Conservation (phyloP, 768 basidiomycete species). For the Lactifluus piperatus region DNA sequence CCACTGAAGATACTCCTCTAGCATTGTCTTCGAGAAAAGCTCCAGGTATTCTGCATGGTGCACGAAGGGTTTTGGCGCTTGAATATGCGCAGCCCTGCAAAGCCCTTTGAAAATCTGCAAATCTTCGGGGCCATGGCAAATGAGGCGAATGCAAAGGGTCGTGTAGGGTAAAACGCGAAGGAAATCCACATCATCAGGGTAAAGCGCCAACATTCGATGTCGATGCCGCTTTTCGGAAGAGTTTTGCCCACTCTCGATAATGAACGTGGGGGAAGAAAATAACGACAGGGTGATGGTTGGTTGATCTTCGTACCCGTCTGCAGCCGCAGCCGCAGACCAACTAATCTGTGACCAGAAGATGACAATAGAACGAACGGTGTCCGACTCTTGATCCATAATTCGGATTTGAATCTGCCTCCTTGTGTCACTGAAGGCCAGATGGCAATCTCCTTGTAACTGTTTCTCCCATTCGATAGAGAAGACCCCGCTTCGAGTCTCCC, state of each 20-base stretch:
- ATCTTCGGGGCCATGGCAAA: constrained; percentile 32
- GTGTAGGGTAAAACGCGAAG: constrained; percentile 40
- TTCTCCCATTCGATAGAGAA: constrained; percentile 55
- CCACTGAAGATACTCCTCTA: constrained; percentile 29
- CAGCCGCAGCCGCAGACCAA: constrained; percentile 32
- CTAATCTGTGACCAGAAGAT: constrained; percentile 39
- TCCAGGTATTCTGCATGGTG: constrained; percentile 34
- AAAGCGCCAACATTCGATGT: constrained; percentile 30
- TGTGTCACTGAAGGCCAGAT: constrained; percentile 33
- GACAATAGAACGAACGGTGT: constrained; percentile 30
- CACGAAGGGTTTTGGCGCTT: constrained; percentile 23
- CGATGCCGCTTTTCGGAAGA: constrained; percentile 28
- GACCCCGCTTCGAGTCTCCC: constrained; percentile 49
- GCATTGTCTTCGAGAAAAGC: constrained; percentile 35
- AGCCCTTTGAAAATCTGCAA: constrained; percentile 33
- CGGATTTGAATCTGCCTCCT: constrained; percentile 40
- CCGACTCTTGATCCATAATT: constrained; percentile 21
- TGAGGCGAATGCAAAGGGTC: constrained; percentile 44
- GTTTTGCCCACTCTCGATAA: constrained; percentile 15
- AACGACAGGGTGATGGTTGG: constrained; percentile 36
- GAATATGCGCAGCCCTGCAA: constrained; percentile 31
- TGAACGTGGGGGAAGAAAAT: constrained; percentile 34
- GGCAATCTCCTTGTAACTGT: constrained; percentile 21
- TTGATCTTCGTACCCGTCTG: constrained; percentile 24
- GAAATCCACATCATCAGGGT: constrained; percentile 27